A percentile compares a stretch with the other conserved stretches of the same genome.
phyloP scores from a whole-genome alignment of 768 basidiomycete genomes.

The Mycena vitilis region DNA sequence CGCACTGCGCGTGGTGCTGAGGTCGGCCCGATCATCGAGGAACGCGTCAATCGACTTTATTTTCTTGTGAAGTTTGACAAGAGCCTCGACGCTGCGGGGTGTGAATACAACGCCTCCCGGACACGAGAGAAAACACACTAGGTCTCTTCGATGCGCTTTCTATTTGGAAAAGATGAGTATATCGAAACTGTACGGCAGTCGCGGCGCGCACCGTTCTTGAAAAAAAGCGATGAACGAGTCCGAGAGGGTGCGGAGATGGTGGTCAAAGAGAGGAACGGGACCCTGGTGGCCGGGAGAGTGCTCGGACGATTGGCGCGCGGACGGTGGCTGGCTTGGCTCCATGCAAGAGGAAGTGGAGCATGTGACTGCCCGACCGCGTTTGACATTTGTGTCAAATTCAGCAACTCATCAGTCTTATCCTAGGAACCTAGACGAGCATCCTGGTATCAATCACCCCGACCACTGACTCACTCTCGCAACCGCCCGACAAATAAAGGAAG shows the following conservation, averaged over 20 bases:
- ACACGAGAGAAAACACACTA: slow-evolving; percentile 66
- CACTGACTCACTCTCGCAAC: no score
- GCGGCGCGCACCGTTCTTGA: slow-evolving; percentile 77
- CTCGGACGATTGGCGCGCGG: slow-evolving; percentile 7
- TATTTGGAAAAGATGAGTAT: slow-evolving; percentile 47
- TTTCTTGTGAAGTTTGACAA: slow-evolving; percentile 79
- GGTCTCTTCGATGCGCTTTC: slow-evolving; percentile 85
- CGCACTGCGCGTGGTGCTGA: slow-evolving; percentile 72
- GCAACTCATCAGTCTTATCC: no score
- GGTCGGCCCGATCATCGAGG: slow-evolving; percentile 78
- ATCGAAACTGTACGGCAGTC: slow-evolving; percentile 31
- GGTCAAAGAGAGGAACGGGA: slow-evolving; percentile 78
- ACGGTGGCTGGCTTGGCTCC: slow-evolving; percentile 6
- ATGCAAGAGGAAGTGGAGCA: not conserved
- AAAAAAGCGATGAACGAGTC: slow-evolving; percentile 89
- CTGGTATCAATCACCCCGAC: no score
- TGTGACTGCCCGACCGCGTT: not conserved
- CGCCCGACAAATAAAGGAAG: not conserved
- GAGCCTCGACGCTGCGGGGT: slow-evolving; percentile 72
- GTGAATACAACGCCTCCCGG: slow-evolving; percentile 4
- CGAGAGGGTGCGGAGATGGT: slow-evolving; percentile 72
- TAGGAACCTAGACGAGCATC: no score
- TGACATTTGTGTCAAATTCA: no score
- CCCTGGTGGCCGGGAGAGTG: slow-evolving; percentile 56
- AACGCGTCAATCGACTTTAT: slow-evolving; percentile 75